Evolutionary conservation across 83 land plant species (phyloP).

Genomic region (Diphasiastrum complanatum): DNA sequence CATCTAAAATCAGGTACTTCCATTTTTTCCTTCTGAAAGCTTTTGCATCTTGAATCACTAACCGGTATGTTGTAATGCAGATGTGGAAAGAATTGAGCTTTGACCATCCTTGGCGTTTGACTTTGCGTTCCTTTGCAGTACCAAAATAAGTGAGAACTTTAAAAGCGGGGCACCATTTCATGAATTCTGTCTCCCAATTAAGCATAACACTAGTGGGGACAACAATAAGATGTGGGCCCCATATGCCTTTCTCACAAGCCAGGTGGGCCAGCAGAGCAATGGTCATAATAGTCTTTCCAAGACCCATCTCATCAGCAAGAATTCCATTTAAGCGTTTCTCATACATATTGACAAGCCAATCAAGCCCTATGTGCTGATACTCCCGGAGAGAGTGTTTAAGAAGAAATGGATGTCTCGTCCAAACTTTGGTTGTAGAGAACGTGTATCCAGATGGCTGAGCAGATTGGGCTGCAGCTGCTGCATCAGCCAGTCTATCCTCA

Average conservation of each 20-base stretch:
- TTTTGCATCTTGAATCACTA: constrained; percentile 96
- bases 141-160: constrained; percentile 96
- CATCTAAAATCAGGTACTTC: constrained; percentile 96
- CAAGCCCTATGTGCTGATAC: constrained; percentile 98
- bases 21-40: constrained; percentile 97
- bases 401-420: constrained; percentile 92
- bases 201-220: constrained; percentile 99
- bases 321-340: constrained; percentile 95
- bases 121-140: constrained; percentile 84
- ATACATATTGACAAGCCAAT: constrained; percentile 99
- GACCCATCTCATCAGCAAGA: constrained; percentile 99
- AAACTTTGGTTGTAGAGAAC: constrained; percentile 91
- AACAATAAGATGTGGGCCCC: constrained; percentile 99
- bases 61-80: constrained; percentile 94
- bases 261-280: constrained; percentile 90
- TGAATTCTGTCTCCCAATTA: constrained; percentile 99
- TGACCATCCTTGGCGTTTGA: constrained; percentile 95
- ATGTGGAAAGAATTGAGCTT: constrained; percentile 89
- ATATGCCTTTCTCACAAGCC: constrained; percentile 98
- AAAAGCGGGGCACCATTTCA: constrained; percentile 99
- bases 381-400: constrained; percentile 90
- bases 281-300: constrained; percentile 99
- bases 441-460: constrained; percentile 99
- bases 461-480: constrained; percentile 92
- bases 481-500: constrained; percentile 82